Conservation (phyloP, 2,329 filamentous ascomycete species). For the Ophiostoma ulmi region DNA sequence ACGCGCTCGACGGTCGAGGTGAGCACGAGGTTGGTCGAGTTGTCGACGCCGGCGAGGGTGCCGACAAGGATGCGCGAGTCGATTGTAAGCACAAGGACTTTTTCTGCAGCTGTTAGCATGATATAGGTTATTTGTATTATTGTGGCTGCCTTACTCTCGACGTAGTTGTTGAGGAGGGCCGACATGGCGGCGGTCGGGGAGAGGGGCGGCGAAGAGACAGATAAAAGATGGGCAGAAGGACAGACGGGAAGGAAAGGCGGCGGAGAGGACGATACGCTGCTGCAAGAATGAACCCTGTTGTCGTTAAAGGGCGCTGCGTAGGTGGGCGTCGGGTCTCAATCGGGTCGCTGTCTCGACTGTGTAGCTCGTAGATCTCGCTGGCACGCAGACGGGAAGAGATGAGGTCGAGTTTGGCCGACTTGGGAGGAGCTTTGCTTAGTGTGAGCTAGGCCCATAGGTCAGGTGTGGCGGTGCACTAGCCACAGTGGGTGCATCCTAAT, state of each 20-base stretch:
- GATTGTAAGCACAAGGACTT: constrained; percentile 83
- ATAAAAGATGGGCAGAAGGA: background rate
- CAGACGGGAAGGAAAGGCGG: background rate
- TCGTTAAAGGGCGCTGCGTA: background rate
- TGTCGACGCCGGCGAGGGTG: constrained; percentile 77
- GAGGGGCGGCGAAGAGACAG: constrained; percentile 18
- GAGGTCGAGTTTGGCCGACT: background rate
- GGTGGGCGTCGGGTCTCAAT: background rate
- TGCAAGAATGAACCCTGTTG: background rate
- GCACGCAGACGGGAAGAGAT: background rate
- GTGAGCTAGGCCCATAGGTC: background rate
- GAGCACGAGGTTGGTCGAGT: constrained; percentile 86
- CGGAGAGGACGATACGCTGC: background rate
- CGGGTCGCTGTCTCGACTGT: background rate
- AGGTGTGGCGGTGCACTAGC: constrained; percentile 12
- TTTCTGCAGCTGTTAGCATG: constrained; percentile 53
- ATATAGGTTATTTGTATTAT: too few relatives aligned
- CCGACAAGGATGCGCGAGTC: constrained; percentile 85
- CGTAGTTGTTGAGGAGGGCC: constrained; percentile 32
- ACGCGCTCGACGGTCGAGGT: constrained; percentile 80
- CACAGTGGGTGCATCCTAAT: background rate
- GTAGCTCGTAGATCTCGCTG: background rate
- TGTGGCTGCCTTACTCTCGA: constrained; percentile 31
- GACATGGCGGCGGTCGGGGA: constrained; percentile 27
- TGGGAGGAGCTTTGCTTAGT: constrained; percentile 6